These are phyloP conservation scores for Blepharisma japonicum DNA, from an alignment of 73 alveolate species.

Conservation along the genomic window DNA sequence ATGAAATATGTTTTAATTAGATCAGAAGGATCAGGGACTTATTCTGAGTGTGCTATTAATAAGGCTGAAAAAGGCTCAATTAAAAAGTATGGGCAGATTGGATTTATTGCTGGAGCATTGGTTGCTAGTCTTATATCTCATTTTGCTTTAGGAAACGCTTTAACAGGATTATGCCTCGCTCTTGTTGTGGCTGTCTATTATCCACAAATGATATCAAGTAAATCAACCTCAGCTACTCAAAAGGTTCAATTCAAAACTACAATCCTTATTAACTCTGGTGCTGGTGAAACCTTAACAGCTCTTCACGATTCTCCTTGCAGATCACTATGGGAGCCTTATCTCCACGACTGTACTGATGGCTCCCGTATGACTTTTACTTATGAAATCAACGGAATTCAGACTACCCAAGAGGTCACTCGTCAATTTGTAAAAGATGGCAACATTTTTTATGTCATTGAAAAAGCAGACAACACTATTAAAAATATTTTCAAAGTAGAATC, in stretches of 20 bases:
- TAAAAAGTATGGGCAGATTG: not conserved
- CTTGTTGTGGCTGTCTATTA: not conserved
- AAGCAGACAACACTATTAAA: not conserved
- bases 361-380: constrained; percentile 1
- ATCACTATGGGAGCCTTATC: constrained; percentile 15
- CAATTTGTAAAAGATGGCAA: not conserved
- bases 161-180: not conserved
- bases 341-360: not conserved
- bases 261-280: not conserved
- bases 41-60: not conserved
- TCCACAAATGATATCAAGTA: not conserved
- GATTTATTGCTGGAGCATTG: not conserved
- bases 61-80: not conserved
- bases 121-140: not conserved
- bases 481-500: not conserved
- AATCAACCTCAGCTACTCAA: not conserved
- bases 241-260: not conserved
- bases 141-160: not conserved
- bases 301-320: not conserved
- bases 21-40: not conserved
- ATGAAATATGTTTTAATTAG: not conserved
- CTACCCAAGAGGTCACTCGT: constrained; percentile 3
- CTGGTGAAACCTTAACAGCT: constrained; percentile 23
- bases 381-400: not conserved
- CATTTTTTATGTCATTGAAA: constrained; percentile 13